phyloP scores from a whole-genome alignment of 225 moss, liverwort and hornwort genomes.

The Marchantia polymorpha region DNA sequence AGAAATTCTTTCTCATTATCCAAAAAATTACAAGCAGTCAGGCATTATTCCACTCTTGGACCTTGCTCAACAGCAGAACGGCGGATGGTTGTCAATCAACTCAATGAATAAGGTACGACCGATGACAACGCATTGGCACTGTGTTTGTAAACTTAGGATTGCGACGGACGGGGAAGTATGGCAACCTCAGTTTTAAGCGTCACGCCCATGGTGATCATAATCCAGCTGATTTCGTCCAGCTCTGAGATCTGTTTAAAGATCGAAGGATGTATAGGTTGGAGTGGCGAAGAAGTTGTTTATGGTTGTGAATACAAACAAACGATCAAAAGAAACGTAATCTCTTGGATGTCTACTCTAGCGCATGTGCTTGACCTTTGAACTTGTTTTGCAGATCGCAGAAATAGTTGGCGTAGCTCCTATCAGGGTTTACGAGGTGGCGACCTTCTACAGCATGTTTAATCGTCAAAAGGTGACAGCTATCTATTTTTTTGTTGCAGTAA shows the following conservation, averaged over 20 bases:
- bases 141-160: too few species aligned
- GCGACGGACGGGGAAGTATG: too few species aligned
- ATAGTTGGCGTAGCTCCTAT: slow-evolving; percentile 87
- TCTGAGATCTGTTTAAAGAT: not conserved
- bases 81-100: slow-evolving; percentile 82
- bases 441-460: slow-evolving; percentile 99
- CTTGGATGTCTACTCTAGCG: not conserved
- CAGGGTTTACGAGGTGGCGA: slow-evolving; percentile 96
- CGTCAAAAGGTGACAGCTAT: slow-evolving; percentile 60
- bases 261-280: not conserved
- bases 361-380: not conserved
- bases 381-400: slow-evolving; percentile 75
- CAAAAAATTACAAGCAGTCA: slow-evolving; percentile 96
- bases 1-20: slow-evolving; percentile 81
- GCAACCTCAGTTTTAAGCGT: not conserved
- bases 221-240: too few species aligned
- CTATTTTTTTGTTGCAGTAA: not conserved
- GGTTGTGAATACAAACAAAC: not conserved
- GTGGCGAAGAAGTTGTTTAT: not conserved
- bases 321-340: not conserved
- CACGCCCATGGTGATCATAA: not conserved
- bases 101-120: slow-evolving; percentile 83
- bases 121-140: not conserved
- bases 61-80: slow-evolving; percentile 95
- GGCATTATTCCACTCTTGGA: slow-evolving; percentile 85